Evolutionary conservation across 1,139 yeast genomes (phyloP), one percentile per base, ranked within the genome.

Genomic region (Pichia sp.): DNA sequence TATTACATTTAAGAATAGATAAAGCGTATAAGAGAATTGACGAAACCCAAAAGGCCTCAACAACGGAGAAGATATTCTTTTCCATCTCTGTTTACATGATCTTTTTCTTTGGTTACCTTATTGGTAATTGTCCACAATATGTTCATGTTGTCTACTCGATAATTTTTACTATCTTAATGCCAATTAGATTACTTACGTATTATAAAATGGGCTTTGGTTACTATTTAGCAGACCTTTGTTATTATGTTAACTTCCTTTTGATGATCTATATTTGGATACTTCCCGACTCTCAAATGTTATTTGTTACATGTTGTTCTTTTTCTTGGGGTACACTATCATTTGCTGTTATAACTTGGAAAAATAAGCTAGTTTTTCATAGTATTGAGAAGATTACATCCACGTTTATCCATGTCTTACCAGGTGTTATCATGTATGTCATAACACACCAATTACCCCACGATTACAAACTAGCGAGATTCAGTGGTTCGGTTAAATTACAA

Each of bases 321-420:
- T 77, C 95, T 2, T 82, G 85, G 71, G 98, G 98, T 1, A 88
- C 97, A 0, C 69, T 93, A 46, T 79, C 96, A 10, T 91, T 89
- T 77, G 98, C 98, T 0, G 96, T 93, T 18, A 83, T 91, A 34
- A 88, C 97, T 0, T 93, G 99, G 99, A 76, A 96, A 59, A 93
- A 93, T 63, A 90, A 96, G 9, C 73, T 93, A 49, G 98, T 93
- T 9, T 73, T 93, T 42, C 99, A 93, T 62, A 85, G 94, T 17
- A 78, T 93, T 53, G 98, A 91, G 55, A 91, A 93, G 66, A 87
- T 93, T n/a, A 91, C 98, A 2, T 82, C 93, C 15, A 83, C 96
- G 4, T 87, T 89, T 58, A 91, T 93, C 54, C 99, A 93, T 62
- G 76, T 93, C 15, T 77, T 88, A 71, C 99, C 99, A 1, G 96